Base-by-base conservation (phyloP, 805 yeast genomes). In the Grigorovia humatica region DNA sequence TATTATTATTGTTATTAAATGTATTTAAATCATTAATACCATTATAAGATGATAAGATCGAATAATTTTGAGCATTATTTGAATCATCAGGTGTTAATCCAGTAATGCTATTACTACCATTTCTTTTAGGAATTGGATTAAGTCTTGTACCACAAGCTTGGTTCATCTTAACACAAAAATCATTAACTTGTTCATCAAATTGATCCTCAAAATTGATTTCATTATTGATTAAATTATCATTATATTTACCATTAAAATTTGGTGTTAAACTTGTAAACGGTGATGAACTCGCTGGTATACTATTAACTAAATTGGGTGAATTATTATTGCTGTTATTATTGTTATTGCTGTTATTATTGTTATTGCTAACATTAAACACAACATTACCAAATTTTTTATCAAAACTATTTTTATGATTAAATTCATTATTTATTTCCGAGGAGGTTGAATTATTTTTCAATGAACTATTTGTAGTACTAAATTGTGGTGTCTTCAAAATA, bases 81-180 rank as follows among this genome's bases (percentile, higher is more conserved):
- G 38, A 32, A 32, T 32, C 38, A 32, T 32, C 38, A 32, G 38
- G 38, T 32, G 38, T 32, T 32, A 32, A 32, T 8, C 38, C 38
- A 27, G 46, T 13, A 18, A 17, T 13, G 18, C 42, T 44, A 23
- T 11, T 13, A 18, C 42, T 44, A 23, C 17, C n/a, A 19, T 44
- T 48, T n/a, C 44, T 54, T 32, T 53, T 55, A 2, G 96, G 95
- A 4, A 82, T 64, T 3, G 93, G 96, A 56, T 78, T 69, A 15
- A 75, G 75, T 59, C 74, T 81, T 7, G 83, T 82, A 17, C 96
- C 97, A 68, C 97, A 90, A 0, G 89, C 97, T 65, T 81, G 76
- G 55, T 79, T 78, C 62, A 91, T 74, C 59, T 82, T 79, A 27
- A 78, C 77, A 63, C 98, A 91, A 64, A 91, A 91, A 30, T 79